These are phyloP conservation scores for Penicillium sp. DNA, from an alignment of 2,329 filamentous ascomycete genomes.

Conservation along the genomic window DNA sequence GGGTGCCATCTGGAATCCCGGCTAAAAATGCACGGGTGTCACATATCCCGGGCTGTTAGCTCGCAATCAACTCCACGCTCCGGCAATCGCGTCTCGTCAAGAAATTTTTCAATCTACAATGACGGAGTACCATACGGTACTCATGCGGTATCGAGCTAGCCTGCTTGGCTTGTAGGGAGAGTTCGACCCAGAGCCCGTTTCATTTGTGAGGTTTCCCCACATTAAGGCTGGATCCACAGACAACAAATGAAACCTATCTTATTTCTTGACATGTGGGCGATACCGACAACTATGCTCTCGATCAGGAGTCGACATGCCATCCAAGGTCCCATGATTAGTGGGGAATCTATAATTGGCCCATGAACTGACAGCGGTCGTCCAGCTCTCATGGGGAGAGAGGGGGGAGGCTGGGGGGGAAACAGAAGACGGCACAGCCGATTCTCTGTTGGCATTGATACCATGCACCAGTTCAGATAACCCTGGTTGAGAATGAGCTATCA, in stretches of 20 bases:
- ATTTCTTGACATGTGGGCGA: constrained; percentile 1
- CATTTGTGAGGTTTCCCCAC: constrained; percentile 27
- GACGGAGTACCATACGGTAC: too few relatives aligned
- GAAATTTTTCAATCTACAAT: too few relatives aligned
- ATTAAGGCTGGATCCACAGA: constrained; percentile 5
- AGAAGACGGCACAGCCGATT: not conserved
- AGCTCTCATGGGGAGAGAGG: not conserved
- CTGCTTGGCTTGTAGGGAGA: constrained; percentile 2
- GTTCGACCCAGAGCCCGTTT: constrained; percentile 4
- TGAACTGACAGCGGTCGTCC: not conserved
- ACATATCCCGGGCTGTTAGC: constrained; percentile 1
- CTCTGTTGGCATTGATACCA: constrained; percentile 3
- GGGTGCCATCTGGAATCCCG: too few relatives aligned
- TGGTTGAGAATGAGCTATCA: constrained; percentile 10
- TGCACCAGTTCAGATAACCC: not conserved
- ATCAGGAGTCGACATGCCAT: not conserved
- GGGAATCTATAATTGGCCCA: not conserved
- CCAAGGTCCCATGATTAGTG: not conserved
- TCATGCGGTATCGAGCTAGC: too few relatives aligned
- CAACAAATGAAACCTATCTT: constrained; percentile 15
- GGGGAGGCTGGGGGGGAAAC: not conserved
- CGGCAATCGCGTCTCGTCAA: too few relatives aligned
- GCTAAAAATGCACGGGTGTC: constrained; percentile 5
- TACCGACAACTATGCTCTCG: too few relatives aligned
- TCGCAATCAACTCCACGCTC: too few relatives aligned